Evolutionary conservation across 345 rosid species (phyloP), one percentile per base, ranked within the genome.

Genomic region (Arabidopsis arenosa): DNA sequence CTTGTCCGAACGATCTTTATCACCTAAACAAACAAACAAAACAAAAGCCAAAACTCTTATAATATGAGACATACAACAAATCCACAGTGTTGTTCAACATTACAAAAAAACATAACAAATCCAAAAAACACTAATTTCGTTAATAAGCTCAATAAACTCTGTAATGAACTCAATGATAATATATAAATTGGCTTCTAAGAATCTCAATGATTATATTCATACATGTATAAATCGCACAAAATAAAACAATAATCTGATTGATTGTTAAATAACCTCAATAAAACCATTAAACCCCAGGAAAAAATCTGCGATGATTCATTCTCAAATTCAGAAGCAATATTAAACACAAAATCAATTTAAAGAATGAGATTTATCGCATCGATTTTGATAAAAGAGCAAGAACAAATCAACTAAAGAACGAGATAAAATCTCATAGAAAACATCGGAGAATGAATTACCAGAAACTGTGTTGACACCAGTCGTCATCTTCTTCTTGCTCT

Each of bases 401-500:
- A 11, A 48, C 1, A 47, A 32, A 65, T 32, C 17, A 47, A 33
- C 52, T 48, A 0, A 15, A 37, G 30, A 7, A 32, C 30, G 15
- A 59, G 67, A 59, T 9, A 18, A 3, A 43, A 43, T 56, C 32
- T 21, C 2, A 5, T 44, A 2, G 47, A 5, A 12, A 72, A 18
- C 9, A 4, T 59, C 9, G 17, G 30, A 21, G 33, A 61, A 11
- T 28, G 39, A 35, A 33, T 10, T 77, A 76, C 80, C 75, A 35
- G 70, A 63, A 53, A 61, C 49, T 21, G 58, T 53, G 70, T 51
- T 52, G 75, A 6, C 7, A 70, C 30, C 44, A 37, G 62, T 64
- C 80, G 71, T 77, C 67, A 65, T 77, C 55, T 45, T 77, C 67
- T 65, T 77, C 55, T 45, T 61, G 40, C 49, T 53, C 49, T 53